These are phyloP conservation scores for Aurifilum marmelostoma DNA, from an alignment of 2,329 filamentous ascomycete species.

Conservation along the genomic window DNA sequence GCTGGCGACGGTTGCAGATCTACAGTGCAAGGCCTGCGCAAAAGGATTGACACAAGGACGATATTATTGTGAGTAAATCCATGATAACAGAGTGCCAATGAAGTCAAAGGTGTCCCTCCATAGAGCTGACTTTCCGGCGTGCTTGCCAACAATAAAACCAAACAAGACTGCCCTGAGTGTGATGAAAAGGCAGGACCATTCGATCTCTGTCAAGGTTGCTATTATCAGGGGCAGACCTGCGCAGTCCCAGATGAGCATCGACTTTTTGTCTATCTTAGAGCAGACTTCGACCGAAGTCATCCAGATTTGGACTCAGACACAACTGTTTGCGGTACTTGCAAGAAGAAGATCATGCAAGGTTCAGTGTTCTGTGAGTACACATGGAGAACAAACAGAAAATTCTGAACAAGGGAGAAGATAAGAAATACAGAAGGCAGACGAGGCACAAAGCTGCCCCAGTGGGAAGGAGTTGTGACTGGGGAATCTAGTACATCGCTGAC, in stretches of 20 bases:
- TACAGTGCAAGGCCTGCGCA: constrained; percentile 23
- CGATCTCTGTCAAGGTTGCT: constrained; percentile 27
- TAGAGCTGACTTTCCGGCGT: neutral
- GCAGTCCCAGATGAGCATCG: constrained; percentile 14
- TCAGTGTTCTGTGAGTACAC: constrained; percentile 22
- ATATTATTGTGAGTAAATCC: constrained; percentile 22
- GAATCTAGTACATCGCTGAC: neutral
- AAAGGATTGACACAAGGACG: constrained; percentile 22
- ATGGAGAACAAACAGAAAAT: neutral
- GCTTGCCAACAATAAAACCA: neutral
- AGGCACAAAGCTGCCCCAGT: neutral
- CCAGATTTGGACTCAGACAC: constrained; percentile 21
- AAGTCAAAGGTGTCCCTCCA: neutral
- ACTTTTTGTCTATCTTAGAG: constrained; percentile 25
- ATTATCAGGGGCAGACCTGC: constrained; percentile 24
- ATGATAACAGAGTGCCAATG: neutral
- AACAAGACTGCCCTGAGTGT: constrained; percentile 28
- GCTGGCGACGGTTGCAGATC: constrained; percentile 20
- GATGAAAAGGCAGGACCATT: constrained; percentile 7
- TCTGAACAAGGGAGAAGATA: neutral
- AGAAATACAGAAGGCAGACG: neutral
- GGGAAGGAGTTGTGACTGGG: no score
- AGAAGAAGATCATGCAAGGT: constrained; percentile 20
- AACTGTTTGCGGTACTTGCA: constrained; percentile 17
- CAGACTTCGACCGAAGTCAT: constrained; percentile 21